phyloP scores from a whole-genome alignment of 2,329 filamentous ascomycete genomes.

The Plectosphaerella sp. region DNA sequence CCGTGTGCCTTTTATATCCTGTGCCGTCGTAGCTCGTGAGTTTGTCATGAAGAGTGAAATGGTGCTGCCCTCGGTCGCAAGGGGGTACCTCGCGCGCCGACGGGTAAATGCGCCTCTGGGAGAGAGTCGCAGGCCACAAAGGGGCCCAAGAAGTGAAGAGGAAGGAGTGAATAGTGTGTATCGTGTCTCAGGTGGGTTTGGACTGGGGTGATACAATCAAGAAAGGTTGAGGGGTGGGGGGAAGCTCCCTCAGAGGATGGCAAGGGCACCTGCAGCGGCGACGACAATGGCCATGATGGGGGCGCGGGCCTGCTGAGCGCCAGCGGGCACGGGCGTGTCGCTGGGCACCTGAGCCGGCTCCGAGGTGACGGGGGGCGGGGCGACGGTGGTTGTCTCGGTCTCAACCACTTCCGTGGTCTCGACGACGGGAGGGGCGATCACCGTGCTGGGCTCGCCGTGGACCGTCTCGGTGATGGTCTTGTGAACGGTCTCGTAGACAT shows the following conservation, averaged over 20 bases:
- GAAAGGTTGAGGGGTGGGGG: no score
- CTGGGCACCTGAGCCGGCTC: conserved; percentile 14
- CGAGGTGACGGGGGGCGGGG: conserved; percentile 8
- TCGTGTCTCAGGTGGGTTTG: no score
- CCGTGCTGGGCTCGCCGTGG: conserved; percentile 26
- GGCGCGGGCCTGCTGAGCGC: conserved; percentile 24
- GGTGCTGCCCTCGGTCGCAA: no score
- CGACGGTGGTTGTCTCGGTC: conserved; percentile 16
- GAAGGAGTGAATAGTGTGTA: no score
- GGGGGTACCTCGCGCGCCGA: no score
- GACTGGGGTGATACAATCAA: no score
- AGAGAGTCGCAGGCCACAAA: no score
- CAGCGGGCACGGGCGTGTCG: conserved; percentile 13
- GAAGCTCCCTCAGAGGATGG: conserved; percentile 23
- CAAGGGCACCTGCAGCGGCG: conserved; percentile 31
- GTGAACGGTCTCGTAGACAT: conserved; percentile 28
- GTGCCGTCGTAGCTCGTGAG: no score
- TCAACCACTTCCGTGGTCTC: conserved; percentile 27
- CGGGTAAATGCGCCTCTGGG: no score
- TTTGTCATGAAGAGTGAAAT: no score
- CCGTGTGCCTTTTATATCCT: no score
- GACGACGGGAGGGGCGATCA: conserved; percentile 36
- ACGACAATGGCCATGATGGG: conserved; percentile 30
- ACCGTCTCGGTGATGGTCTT: conserved; percentile 37
- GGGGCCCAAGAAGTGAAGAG: no score